phyloP scores from a whole-genome alignment of 2,329 filamentous ascomycete genomes.

The Fusarium sarcochroum region DNA sequence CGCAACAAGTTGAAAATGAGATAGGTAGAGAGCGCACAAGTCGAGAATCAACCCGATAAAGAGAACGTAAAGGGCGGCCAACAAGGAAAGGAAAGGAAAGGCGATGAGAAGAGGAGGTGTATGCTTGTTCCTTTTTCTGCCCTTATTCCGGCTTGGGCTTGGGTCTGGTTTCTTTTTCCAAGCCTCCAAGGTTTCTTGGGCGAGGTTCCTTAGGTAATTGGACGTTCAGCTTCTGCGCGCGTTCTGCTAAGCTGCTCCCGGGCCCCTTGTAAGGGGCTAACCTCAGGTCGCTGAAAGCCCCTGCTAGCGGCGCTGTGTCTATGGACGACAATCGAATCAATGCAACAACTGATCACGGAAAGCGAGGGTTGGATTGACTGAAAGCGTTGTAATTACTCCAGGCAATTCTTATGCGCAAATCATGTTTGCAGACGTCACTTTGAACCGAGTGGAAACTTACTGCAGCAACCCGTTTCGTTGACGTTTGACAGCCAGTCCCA shows the following conservation, averaged over 20 bases:
- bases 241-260: slow-evolving; percentile 23
- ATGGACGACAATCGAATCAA: slow-evolving; percentile 4
- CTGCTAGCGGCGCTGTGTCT: slow-evolving; percentile 34
- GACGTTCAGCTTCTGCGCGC: slow-evolving; percentile 14
- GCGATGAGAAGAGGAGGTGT: slow-evolving; percentile 36
- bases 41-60: slow-evolving; percentile 24
- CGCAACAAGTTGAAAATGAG: slow-evolving; percentile 26
- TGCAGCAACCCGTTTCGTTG: slow-evolving; percentile 35
- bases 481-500: slow-evolving; percentile 35
- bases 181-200: slow-evolving; percentile 35
- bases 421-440: slow-evolving; percentile 33
- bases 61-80: slow-evolving; percentile 37
- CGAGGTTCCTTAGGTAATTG: slow-evolving; percentile 35
- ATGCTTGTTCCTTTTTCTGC: slow-evolving; percentile 44
- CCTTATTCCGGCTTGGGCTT: slow-evolving; percentile 32
- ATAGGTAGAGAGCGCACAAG: slow-evolving; percentile 27
- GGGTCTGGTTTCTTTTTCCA: slow-evolving; percentile 32
- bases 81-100: slow-evolving; percentile 45
- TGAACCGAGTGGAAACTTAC: slow-evolving; percentile 27
- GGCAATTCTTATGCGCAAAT: slow-evolving; percentile 15
- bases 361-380: slow-evolving; percentile 15
- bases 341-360: slow-evolving; percentile 29
- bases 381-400: slow-evolving; percentile 13
- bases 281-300: slow-evolving; percentile 31
- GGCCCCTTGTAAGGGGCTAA: slow-evolving; percentile 40